Conservation (phyloP, 2,329 filamentous ascomycete genomes). For the Periconia sp. region DNA sequence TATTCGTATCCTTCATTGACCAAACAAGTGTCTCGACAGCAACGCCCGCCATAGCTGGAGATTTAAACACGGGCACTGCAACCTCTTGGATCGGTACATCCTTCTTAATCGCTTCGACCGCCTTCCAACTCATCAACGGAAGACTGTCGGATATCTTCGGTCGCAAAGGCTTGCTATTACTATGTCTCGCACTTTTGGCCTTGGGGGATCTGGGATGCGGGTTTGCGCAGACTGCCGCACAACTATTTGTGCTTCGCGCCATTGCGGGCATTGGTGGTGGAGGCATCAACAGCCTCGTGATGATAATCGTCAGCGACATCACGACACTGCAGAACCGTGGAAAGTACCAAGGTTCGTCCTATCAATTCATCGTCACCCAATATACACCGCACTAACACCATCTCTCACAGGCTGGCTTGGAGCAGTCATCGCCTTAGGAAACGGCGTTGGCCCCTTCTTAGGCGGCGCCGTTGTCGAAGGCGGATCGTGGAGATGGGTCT, state of each 20-base stretch:
- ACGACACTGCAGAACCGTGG: constrained; percentile 33
- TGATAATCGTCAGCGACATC: constrained; percentile 38
- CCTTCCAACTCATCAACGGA: constrained; percentile 66
- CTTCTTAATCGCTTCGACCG: constrained; percentile 18
- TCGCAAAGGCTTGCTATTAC: constrained; percentile 50
- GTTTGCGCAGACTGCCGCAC: constrained; percentile 21
- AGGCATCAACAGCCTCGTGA: constrained; percentile 52
- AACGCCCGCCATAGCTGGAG: constrained; percentile 13
- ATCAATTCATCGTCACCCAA: not conserved
- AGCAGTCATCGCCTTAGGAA: constrained; percentile 18
- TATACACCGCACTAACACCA: not conserved
- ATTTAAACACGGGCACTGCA: constrained; percentile 12
- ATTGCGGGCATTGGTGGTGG: constrained; percentile 63
- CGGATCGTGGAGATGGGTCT: constrained; percentile 69
- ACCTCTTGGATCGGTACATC: constrained; percentile 19
- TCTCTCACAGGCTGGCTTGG: constrained; percentile 18
- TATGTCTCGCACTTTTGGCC: constrained; percentile 30
- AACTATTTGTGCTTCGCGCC: constrained; percentile 35
- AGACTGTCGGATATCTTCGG: constrained; percentile 63
- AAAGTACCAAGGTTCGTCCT: constrained; percentile 29
- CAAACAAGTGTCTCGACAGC: constrained; percentile 15
- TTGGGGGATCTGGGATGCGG: constrained; percentile 32
- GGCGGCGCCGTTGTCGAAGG: constrained; percentile 74
- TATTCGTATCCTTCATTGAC: constrained; percentile 20
- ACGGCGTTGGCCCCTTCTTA: constrained; percentile 59